phyloP scores from a whole-genome alignment of 2,329 filamentous ascomycete species.

The Boeremia exigua region DNA sequence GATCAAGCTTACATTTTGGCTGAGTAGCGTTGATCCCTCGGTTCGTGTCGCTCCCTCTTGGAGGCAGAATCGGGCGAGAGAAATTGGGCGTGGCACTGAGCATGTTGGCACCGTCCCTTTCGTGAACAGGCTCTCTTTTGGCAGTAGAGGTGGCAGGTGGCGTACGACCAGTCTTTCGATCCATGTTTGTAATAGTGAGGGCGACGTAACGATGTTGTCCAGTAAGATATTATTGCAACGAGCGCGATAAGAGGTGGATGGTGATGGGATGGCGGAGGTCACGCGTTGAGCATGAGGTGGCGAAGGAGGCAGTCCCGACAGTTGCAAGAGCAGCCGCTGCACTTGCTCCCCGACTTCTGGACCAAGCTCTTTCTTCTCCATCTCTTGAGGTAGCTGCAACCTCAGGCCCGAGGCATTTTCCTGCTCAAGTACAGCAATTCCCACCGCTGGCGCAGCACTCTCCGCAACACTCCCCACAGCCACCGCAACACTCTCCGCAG shows the following conservation, averaged over 20 bases:
- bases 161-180: not conserved
- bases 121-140: too few relatives aligned
- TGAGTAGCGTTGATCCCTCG: not conserved
- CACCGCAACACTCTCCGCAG: conserved; percentile 6
- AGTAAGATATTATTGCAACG: not conserved
- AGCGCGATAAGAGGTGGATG: not conserved
- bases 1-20: not conserved
- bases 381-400: not conserved
- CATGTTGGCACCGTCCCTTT: not conserved
- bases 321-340: not conserved
- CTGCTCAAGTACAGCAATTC: conserved; percentile 9
- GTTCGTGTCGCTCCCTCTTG: not conserved
- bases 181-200: not conserved
- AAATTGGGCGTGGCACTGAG: not conserved
- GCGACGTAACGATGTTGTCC: not conserved
- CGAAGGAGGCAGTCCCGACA: not conserved
- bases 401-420: not conserved
- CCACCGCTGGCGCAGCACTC: conserved; percentile 9
- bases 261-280: not conserved
- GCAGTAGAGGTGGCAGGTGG: not conserved
- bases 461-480: conserved; percentile 10
- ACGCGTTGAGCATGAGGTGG: not conserved
- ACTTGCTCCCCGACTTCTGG: not conserved
- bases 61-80: not conserved
- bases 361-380: not conserved